Percentiles rank a stretch among this genome's conserved stretches.
These are phyloP conservation scores for Nevesoporus exiguus DNA, from an alignment of 768 basidiomycete species.

Conservation along the genomic window DNA sequence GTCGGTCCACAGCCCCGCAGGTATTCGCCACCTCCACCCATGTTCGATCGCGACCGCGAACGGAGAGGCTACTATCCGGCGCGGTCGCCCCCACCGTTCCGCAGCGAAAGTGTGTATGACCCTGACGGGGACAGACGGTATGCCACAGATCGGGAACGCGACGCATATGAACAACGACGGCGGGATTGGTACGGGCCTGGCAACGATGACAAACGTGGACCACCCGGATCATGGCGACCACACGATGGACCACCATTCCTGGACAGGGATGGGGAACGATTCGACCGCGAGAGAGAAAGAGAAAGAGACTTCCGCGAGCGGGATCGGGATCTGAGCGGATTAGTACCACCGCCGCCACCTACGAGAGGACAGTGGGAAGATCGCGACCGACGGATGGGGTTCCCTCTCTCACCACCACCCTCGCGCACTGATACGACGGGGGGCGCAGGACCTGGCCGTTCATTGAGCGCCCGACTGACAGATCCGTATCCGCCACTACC, in stretches of 20 bases:
- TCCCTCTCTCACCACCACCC: constrained; percentile 21
- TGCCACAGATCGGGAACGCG: constrained; percentile 29
- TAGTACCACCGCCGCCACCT: constrained; percentile 17
- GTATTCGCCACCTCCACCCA: constrained; percentile 28
- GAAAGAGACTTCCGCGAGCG: constrained; percentile 34
- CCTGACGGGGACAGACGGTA: constrained; percentile 36
- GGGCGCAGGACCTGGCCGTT: constrained; percentile 15
- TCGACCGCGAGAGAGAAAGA: constrained; percentile 36
- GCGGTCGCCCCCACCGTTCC: constrained; percentile 28
- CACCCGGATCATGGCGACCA: constrained; percentile 23
- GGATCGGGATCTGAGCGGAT: constrained; percentile 23
- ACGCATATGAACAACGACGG: constrained; percentile 29
- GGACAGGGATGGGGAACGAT: constrained; percentile 38
- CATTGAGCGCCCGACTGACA: constrained; percentile 28
- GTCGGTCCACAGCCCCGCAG: constrained; percentile 12
- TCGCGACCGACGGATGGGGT: constrained; percentile 36
- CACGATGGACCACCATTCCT: constrained; percentile 34
- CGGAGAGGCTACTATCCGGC: constrained; percentile 31
- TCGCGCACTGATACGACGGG: constrained; percentile 16
- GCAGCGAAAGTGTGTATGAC: constrained; percentile 29
- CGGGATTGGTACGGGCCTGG: constrained; percentile 33
- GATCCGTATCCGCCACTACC: constrained; percentile 20
- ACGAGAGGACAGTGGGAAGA: constrained; percentile 37
- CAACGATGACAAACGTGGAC: constrained; percentile 40
- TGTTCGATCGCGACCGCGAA: constrained; percentile 34